Conservation (phyloP, 345 rosid species). For the Chamaenerion angustifolium region DNA sequence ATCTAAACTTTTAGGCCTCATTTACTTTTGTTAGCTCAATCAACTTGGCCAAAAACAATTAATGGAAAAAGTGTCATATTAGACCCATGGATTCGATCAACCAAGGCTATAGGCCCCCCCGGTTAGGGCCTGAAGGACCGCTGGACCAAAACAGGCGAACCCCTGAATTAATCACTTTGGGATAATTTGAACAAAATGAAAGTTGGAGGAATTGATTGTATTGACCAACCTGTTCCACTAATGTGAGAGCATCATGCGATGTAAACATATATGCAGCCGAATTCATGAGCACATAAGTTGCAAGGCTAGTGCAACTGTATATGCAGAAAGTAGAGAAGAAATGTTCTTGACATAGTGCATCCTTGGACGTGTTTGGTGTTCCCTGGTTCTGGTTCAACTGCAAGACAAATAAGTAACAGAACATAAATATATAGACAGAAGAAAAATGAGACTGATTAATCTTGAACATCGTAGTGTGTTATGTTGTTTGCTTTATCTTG, state of each 20-base stretch:
- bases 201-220: no score
- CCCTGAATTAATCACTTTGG: no score
- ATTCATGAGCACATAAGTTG: constrained; percentile 60
- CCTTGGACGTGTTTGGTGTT: constrained; percentile 28
- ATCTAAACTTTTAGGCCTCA: no score
- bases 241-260: constrained; percentile 79
- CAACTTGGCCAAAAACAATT: no score
- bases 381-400: constrained; percentile 41
- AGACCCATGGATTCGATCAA: no score
- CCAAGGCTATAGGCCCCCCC: no score
- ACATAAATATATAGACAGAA: neutral
- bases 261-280: constrained; percentile 83
- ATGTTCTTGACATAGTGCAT: constrained; percentile 54
- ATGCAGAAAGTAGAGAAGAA: constrained; percentile 53
- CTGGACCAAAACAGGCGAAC: no score
- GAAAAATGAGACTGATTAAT: neutral
- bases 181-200: no score
- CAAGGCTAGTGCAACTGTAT: constrained; percentile 65
- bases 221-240: constrained; percentile 69
- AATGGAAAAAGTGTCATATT: no score
- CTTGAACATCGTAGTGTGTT: neutral
- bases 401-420: constrained; percentile 9
- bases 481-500: no score
- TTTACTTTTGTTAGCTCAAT: no score
- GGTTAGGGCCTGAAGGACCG: no score